Evolutionary conservation across 768 basidiomycete genomes (phyloP).

Genomic region (Mycena polygramma): DNA sequence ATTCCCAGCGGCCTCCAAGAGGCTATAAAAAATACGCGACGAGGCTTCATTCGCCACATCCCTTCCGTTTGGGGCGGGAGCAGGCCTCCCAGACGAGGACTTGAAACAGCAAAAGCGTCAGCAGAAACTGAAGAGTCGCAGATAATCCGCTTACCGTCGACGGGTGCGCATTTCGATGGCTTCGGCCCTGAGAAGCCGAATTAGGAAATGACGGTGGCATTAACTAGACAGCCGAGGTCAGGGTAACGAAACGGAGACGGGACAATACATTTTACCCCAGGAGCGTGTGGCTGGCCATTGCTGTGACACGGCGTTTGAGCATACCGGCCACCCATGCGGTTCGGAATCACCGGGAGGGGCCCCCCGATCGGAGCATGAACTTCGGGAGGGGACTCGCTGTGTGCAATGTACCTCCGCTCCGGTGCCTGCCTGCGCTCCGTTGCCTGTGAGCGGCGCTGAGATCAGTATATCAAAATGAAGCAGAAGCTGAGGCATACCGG

Average conservation of each 20-base stretch:
- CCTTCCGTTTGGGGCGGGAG: not conserved
- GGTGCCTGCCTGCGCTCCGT: slow-evolving; percentile 15
- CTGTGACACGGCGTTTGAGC: slow-evolving; percentile 35
- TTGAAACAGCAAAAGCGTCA: not conserved
- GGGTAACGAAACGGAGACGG: not conserved
- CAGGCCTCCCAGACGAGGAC: slow-evolving; percentile 4
- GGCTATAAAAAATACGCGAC: slow-evolving; percentile 23
- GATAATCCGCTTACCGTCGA: not conserved
- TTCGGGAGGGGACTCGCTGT: slow-evolving; percentile 5
- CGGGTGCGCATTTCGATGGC: not conserved
- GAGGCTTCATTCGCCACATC: slow-evolving; percentile 16
- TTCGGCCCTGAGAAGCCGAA: slow-evolving; percentile 1
- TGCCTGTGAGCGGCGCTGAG: not conserved
- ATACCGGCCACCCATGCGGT: slow-evolving; percentile 37
- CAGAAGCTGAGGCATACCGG: slow-evolving; percentile 11
- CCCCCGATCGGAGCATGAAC: not conserved
- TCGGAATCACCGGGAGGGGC: slow-evolving; percentile 24
- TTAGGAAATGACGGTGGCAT: slow-evolving; percentile 18
- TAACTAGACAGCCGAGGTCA: slow-evolving; percentile 7
- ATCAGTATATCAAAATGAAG: not conserved
- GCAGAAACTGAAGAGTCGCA: not conserved
- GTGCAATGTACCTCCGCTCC: not conserved
- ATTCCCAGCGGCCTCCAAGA: slow-evolving; percentile 16
- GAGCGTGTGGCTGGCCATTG: slow-evolving; percentile 37
- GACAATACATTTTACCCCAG: slow-evolving; percentile 24